These are phyloP conservation scores for Neofusicoccum parvum DNA, from an alignment of 2,329 filamentous ascomycete genomes.

Conservation along the genomic window DNA sequence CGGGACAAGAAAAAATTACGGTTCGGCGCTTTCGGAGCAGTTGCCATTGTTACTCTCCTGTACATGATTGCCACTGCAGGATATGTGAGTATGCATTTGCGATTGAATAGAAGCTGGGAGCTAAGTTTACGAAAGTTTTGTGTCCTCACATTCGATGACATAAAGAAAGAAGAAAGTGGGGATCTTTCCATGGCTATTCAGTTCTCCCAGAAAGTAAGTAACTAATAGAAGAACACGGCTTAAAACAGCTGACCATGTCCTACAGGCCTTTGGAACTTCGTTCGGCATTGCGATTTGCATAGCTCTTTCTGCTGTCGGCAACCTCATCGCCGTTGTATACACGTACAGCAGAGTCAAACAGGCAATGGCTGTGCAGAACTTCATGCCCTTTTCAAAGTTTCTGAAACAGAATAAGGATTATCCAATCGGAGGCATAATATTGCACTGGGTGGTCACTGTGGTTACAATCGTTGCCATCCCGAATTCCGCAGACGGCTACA, in stretches of 20 bases:
- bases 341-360: conserved; percentile 23
- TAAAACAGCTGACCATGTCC: too few species aligned
- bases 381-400: conserved; percentile 22
- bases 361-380: conserved; percentile 21
- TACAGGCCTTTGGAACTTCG: conserved; percentile 10
- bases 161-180: not conserved
- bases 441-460: conserved; percentile 20
- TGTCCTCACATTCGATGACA: conserved; percentile 21
- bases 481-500: conserved; percentile 21
- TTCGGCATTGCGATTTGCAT: conserved; percentile 23
- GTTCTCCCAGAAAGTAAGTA: not conserved
- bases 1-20: not conserved
- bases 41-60: conserved; percentile 37
- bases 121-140: conserved; percentile 12
- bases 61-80: conserved; percentile 43
- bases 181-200: not conserved
- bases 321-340: conserved; percentile 22
- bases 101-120: not conserved
- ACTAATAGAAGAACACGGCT: too few species aligned
- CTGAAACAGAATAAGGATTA: conserved; percentile 9
- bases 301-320: conserved; percentile 22
- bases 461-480: conserved; percentile 15
- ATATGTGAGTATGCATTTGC: conserved; percentile 31
- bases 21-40: conserved; percentile 37
- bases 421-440: not conserved